Base-by-base conservation (phyloP, 768 basidiomycete species). In the Kwoniella mangroviensis region DNA sequence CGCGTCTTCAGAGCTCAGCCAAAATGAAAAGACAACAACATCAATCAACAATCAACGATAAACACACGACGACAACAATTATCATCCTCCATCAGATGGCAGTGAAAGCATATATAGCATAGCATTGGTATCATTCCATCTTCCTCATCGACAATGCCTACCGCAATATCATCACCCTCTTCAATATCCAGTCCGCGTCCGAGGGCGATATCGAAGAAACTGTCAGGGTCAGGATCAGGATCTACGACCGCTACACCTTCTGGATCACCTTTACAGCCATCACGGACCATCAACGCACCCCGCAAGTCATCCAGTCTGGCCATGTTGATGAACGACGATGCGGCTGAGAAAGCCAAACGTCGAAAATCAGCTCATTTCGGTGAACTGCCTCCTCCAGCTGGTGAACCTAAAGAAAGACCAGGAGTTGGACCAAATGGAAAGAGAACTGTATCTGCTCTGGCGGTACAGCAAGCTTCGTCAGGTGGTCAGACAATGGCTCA, bases 261-360 rank as follows among this genome's bases (percentile, higher is more conserved):
- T n/a, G 67, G 42, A 24, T 68, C 67, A n/a, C 68, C 68, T 6
- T 55, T 69, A 13, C 68, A 69, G 34, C 68, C 68, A 19, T 63
- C 68, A 19, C 49, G 62, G 12, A 63, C 53, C 12, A 59, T 63
- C 43, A 67, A 67, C 58, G 64, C 52, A 11, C 34, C 57, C 2
- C 6, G 49, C 24, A 45, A 55, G 22, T 67, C 55, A 42, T 68
- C 67, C 19, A 24, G 58, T 41, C 52, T 55, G 7, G 41, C 34
- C 26, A 69, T 64, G 53, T 62, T 61, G 9, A 49, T 89, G 53
- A 95, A 94, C 82, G 93, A 94, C 79, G 93, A 94, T 83, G 88
- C 87, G 2, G 92, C 92, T 0, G 93, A 95, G 85, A 93, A 93
- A 81, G 87, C 93, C 59, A 86, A 89, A 67, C 85, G 93, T 65